Evolutionary conservation across 2,329 filamentous ascomycete species (phyloP), one percentile per base, ranked within the genome.

Genomic region (Cyanodermella asteris): DNA sequence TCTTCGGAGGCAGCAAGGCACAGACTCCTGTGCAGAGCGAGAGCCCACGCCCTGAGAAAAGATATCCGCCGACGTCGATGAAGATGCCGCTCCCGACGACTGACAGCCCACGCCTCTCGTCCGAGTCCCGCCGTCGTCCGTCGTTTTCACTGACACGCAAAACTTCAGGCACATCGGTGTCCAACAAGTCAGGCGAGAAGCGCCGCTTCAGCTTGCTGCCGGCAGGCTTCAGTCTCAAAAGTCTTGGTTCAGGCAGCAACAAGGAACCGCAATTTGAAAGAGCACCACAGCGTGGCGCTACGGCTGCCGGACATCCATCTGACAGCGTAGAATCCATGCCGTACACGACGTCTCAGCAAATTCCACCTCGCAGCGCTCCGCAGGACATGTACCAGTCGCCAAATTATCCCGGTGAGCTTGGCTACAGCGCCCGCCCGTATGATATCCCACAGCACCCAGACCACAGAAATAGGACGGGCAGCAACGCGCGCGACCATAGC

Each of bases 51-150:
- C 40, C 47, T 29, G 51, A 58, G 34, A 68, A 77, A 44, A 70
- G 71, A 33, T 90, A 93, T 41, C 84, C 84, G 28, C 84, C 84
- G 4, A 75, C 84, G 23, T 91, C 81, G 53, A 90, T 93, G 80
- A 66, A 73, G 32, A 43, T 43, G 22, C 28, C 32, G 6, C 27
- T 34, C 7, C n/a, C n/a, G n/a, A 24, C 20, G 16, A 22, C 27
- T 13, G 30, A 34, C 15, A 31, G 28, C 18, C 45, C 51, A 13
- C 43, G 56, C 22, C 49, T 47, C 17, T 59, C 55, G n/a, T 54
- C 43, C 19, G 57, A 61, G 16, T 56, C 52, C 4, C 47, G 47
- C 22, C 47, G 55, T 13, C 47, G 56, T 21, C 51, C 55, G 7
- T 59, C 55, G 5, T 59, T 60, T 37, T 49, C 49, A 24, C 60